Percentiles rank a stretch among this genome's conserved stretches.
These are phyloP conservation scores for Huiozyma sinensis DNA, from an alignment of 805 yeast species.

Conservation along the genomic window DNA sequence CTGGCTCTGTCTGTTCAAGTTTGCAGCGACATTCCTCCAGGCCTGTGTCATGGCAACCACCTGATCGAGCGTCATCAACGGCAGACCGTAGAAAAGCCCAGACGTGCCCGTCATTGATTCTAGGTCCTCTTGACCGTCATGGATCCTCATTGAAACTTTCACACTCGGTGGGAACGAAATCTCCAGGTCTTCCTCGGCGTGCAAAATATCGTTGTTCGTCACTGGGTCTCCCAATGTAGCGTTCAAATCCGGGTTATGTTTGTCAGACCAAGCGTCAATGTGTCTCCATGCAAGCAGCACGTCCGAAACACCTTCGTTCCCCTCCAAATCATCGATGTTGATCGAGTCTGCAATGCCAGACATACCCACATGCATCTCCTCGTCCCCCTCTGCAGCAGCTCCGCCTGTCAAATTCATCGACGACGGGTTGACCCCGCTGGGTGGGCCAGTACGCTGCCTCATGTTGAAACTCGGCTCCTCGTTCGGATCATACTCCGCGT, in stretches of 20 bases:
- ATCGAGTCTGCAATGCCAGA: slow-evolving; percentile 11
- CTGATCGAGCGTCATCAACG: slow-evolving; percentile 70
- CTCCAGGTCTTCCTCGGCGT: slow-evolving; percentile 73
- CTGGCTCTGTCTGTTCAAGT: slow-evolving; percentile 23
- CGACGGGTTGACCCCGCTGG: slow-evolving; percentile 8
- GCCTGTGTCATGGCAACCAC: slow-evolving; percentile 69
- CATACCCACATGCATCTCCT: slow-evolving; percentile 7
- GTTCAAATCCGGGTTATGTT: slow-evolving; percentile 68
- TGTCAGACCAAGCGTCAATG: slow-evolving; percentile 71
- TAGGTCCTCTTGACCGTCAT: slow-evolving; percentile 83
- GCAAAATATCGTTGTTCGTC: slow-evolving; percentile 67
- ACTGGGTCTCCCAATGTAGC: slow-evolving; percentile 73
- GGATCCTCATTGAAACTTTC: slow-evolving; percentile 64
- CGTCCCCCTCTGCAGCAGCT: slow-evolving; percentile 4
- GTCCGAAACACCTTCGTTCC: slow-evolving; percentile 61
- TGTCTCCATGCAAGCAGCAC: slow-evolving; percentile 78
- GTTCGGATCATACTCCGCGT: slow-evolving; percentile 52
- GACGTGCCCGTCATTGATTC: slow-evolving; percentile 59
- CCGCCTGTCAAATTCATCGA: slow-evolving; percentile 8
- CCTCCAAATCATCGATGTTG: slow-evolving; percentile 28
- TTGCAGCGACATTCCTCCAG: slow-evolving; percentile 69
- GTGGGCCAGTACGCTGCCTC: slow-evolving; percentile 15
- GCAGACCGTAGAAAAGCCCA: slow-evolving; percentile 73
- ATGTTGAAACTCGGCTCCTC: slow-evolving; percentile 25
- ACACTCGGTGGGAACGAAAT: slow-evolving; percentile 71